phyloP scores from a whole-genome alignment of 176 grass and related monocot species.

The Rhynchospora breviuscula region DNA sequence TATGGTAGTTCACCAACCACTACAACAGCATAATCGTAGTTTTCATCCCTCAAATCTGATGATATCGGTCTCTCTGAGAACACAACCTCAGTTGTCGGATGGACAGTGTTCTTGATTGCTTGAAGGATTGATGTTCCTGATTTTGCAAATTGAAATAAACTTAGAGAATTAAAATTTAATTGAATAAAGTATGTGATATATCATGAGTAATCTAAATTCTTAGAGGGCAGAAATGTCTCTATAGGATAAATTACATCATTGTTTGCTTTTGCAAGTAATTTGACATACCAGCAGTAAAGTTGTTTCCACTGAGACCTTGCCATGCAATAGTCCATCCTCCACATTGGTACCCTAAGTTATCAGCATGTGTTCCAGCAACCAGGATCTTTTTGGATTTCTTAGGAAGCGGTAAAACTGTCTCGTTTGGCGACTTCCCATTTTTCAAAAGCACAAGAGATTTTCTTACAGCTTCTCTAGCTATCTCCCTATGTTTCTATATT shows the following conservation, averaged over 20 bases:
- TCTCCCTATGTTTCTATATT: constrained; percentile 41
- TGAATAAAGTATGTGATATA: neutral
- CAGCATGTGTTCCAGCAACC: constrained; percentile 61
- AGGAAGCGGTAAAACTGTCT: constrained; percentile 40
- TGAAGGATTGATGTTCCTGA: constrained; percentile 59
- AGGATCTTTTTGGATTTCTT: constrained; percentile 65
- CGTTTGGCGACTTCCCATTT: constrained; percentile 40
- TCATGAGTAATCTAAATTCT: neutral
- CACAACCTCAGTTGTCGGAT: constrained; percentile 38
- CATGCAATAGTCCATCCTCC: constrained; percentile 68
- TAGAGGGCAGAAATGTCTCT: neutral
- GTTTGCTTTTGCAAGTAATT: neutral
- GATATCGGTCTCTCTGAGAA: constrained; percentile 31
- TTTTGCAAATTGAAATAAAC: neutral
- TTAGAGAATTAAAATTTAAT: neutral
- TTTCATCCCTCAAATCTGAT: constrained; percentile 6
- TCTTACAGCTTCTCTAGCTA: constrained; percentile 64
- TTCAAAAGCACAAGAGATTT: constrained; percentile 89
- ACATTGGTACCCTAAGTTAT: constrained; percentile 75
- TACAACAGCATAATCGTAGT: constrained; percentile 47
- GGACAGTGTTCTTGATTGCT: constrained; percentile 42
- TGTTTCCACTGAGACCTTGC: constrained; percentile 61
- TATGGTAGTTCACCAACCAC: constrained; percentile 55
- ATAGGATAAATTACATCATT: neutral
- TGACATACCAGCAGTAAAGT: constrained; percentile 47